These are phyloP conservation scores for Sonneratia caseolaris DNA, from an alignment of 345 rosid species.

Conservation along the genomic window DNA sequence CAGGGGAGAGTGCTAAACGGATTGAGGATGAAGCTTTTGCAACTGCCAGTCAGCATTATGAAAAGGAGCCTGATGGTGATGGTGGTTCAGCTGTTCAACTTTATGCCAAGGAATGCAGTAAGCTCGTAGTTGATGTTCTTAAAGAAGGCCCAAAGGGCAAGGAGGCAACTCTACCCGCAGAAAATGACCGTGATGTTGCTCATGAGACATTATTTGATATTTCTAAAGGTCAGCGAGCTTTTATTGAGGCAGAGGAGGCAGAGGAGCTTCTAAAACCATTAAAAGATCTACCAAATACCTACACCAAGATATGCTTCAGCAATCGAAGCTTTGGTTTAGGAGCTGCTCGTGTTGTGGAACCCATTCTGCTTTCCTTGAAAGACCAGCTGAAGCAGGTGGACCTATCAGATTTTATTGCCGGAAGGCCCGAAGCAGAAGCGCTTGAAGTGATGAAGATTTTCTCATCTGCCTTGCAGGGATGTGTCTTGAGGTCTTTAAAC, in stretches of 20 bases:
- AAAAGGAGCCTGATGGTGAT: conserved; percentile 90
- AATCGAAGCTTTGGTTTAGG: conserved; percentile 76
- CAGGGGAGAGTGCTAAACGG: conserved; percentile 60
- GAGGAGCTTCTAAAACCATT: conserved; percentile 64
- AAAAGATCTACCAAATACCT: conserved; percentile 60
- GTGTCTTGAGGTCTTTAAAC: conserved; percentile 52
- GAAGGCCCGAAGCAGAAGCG: conserved; percentile 77
- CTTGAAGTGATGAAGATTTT: conserved; percentile 78
- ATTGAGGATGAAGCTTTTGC: conserved; percentile 66
- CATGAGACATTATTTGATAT: conserved; percentile 52
- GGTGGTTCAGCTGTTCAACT: conserved; percentile 92
- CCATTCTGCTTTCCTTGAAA: conserved; percentile 63
- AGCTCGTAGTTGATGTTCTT: conserved; percentile 66
- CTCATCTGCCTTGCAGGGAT: conserved; percentile 67
- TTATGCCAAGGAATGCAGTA: conserved; percentile 90
- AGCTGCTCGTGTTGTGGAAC: conserved; percentile 72
- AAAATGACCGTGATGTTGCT: conserved; percentile 24
- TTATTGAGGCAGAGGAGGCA: conserved; percentile 74
- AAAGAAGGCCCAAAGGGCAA: conserved; percentile 47
- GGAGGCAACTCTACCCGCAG: conserved; percentile 21
- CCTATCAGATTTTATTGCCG: conserved; percentile 85
- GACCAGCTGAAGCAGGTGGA: conserved; percentile 75
- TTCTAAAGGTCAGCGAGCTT: conserved; percentile 59
- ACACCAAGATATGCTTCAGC: conserved; percentile 79
- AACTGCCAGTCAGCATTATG: conserved; percentile 59